Evolutionary conservation across 495 filamentous ascomycete genomes (phyloP).

Genomic region (Daldinia decipiens): DNA sequence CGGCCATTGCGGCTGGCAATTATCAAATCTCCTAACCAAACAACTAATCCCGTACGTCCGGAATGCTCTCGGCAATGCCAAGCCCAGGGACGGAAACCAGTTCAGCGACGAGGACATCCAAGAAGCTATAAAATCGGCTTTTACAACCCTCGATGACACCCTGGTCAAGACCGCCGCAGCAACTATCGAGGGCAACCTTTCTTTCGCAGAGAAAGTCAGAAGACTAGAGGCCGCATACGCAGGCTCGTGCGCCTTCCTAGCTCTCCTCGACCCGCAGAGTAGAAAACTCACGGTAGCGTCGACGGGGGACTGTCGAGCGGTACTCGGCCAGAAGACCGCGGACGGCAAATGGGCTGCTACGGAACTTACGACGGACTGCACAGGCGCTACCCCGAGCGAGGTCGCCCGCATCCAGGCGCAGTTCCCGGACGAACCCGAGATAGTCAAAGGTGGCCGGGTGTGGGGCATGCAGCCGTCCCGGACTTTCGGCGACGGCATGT

Average conservation of each 20-base stretch:
- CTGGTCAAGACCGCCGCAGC: slow-evolving; percentile 59
- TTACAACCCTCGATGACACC: slow-evolving; percentile 60
- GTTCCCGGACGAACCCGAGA: slow-evolving; percentile 67
- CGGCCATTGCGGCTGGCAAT: slow-evolving; percentile 61
- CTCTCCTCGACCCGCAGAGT: slow-evolving; percentile 62
- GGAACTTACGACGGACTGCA: slow-evolving; percentile 68
- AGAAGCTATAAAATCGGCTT: slow-evolving; percentile 58
- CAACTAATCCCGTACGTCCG: slow-evolving; percentile 57
- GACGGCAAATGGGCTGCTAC: slow-evolving; percentile 60
- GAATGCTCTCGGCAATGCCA: slow-evolving; percentile 46
- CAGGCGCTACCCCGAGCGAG: slow-evolving; percentile 64
- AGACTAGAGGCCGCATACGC: slow-evolving; percentile 57
- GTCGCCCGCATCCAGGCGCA: slow-evolving; percentile 59
- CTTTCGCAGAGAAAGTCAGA: slow-evolving; percentile 43
- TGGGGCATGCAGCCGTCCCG: slow-evolving; percentile 67
- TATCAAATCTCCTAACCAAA: slow-evolving; percentile 54
- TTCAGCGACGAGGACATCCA: slow-evolving; percentile 50
- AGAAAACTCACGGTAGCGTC: slow-evolving; percentile 66
- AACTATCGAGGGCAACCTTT: slow-evolving; percentile 39
- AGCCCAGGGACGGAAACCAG: slow-evolving; percentile 27
- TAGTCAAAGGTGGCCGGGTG: slow-evolving; percentile 64
- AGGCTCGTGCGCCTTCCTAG: slow-evolving; percentile 70
- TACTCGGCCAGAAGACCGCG: slow-evolving; percentile 62
- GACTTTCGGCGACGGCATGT: slow-evolving; percentile 71
- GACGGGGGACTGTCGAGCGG: slow-evolving; percentile 68